Percentiles rank a stretch among this genome's conserved stretches.
These are phyloP conservation scores for Hypoxylon sp. DNA, from an alignment of 2,329 filamentous ascomycete genomes.

Conservation along the genomic window DNA sequence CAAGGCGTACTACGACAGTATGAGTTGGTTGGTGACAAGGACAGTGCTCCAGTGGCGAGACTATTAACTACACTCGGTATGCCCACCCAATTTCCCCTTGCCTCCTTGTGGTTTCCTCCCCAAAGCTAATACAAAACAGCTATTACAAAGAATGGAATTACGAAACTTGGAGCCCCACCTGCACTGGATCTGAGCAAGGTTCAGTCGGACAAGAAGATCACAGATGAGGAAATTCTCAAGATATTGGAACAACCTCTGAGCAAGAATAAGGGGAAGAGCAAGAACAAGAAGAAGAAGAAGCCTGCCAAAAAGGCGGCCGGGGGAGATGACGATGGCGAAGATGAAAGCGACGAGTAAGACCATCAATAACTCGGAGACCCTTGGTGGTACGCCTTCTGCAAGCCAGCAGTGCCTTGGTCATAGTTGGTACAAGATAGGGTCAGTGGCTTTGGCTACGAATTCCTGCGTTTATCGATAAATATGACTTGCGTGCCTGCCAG, in stretches of 20 bases:
- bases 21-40: constrained; percentile 95
- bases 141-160: constrained; percentile 97
- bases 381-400: constrained; percentile 28
- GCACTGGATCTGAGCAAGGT: constrained; percentile 83
- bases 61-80: constrained; percentile 93
- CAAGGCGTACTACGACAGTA: constrained; percentile 94
- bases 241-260: constrained; percentile 90
- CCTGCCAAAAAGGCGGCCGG: constrained; percentile 67
- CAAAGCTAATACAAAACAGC: constrained; percentile 66
- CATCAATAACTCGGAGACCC: constrained; percentile 1
- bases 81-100: constrained; percentile 56
- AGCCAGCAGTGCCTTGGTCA: constrained; percentile 25
- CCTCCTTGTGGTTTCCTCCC: constrained; percentile 18
- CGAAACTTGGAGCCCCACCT: constrained; percentile 84
- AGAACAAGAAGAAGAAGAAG: constrained; percentile 91
- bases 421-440: constrained; percentile 9
- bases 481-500: constrained; percentile 21
- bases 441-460: constrained; percentile 11
- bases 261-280: constrained; percentile 92
- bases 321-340: constrained; percentile 45
- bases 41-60: constrained; percentile 85
- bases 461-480: constrained; percentile 19
- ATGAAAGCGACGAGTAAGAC: constrained; percentile 49
- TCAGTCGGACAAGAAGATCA: constrained; percentile 98
- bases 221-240: constrained; percentile 94